A percentile compares a stretch with the other conserved stretches of the same genome.
These are phyloP conservation scores for Chondrostereum purpureum DNA, from an alignment of 1,284 basidiomycete genomes.

Conservation along the genomic window DNA sequence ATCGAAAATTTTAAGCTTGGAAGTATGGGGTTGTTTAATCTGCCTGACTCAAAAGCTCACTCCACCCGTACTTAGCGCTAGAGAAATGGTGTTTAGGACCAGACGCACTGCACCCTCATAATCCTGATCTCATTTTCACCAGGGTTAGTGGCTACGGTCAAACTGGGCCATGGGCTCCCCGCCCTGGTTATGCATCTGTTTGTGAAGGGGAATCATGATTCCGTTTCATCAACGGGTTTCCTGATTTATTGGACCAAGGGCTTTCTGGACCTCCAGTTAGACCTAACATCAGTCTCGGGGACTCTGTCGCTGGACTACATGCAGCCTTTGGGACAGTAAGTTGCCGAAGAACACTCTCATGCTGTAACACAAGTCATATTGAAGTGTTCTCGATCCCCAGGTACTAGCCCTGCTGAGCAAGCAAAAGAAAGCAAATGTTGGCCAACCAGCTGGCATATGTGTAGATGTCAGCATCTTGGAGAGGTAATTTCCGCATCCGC, in stretches of 20 bases:
- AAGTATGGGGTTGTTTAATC: constrained; percentile 36
- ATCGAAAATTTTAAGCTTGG: constrained; percentile 71
- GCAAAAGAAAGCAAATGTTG: constrained; percentile 30
- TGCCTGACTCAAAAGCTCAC: constrained; percentile 2
- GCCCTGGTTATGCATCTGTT: constrained; percentile 65
- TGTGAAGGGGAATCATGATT: constrained; percentile 72
- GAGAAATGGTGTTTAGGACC: constrained; percentile 66
- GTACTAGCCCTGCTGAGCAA: constrained; percentile 68
- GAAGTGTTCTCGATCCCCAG: constrained; percentile 20
- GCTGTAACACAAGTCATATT: too few species aligned
- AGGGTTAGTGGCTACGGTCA: constrained; percentile 71
- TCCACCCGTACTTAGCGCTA: constrained; percentile 35
- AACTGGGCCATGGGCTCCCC: constrained; percentile 63
- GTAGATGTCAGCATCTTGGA: constrained; percentile 74
- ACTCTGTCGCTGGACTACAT: constrained; percentile 64
- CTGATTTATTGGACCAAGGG: constrained; percentile 43
- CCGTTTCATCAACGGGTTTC: constrained; percentile 62
- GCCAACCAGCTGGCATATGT: constrained; percentile 39
- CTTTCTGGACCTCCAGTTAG: constrained; percentile 57
- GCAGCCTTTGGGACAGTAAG: constrained; percentile 66
- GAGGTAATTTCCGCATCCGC: too few species aligned
- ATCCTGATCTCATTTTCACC: constrained; percentile 63
- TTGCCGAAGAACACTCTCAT: constrained; percentile 2
- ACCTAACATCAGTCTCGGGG: constrained; percentile 66
- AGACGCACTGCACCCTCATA: constrained; percentile 43